Conservation (phyloP, 2,329 filamentous ascomycete genomes). For the Alternaria triticimaculans region DNA sequence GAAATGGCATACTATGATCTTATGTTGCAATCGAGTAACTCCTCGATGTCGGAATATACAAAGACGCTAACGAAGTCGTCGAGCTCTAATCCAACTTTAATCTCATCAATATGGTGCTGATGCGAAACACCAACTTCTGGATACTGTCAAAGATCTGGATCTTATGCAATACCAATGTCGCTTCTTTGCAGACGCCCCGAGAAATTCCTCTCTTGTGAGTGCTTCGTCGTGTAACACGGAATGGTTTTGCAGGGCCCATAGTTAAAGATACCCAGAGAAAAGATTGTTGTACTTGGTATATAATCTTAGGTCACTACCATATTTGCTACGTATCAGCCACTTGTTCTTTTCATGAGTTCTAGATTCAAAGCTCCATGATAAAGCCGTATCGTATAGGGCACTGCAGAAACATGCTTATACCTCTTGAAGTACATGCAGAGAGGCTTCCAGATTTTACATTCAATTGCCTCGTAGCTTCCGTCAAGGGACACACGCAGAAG, state of each 20-base stretch:
- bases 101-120: slow-evolving; percentile 54
- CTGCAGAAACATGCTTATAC: slow-evolving; percentile 47
- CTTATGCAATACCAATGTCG: background rate
- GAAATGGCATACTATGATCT: slow-evolving; percentile 37
- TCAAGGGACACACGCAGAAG: background rate
- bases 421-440: slow-evolving; percentile 12
- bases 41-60: slow-evolving; percentile 47
- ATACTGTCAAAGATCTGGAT: slow-evolving; percentile 41
- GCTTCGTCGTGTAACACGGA: slow-evolving; percentile 65
- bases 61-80: slow-evolving; percentile 59
- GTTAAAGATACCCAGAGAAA: background rate
- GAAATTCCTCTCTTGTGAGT: slow-evolving; percentile 36
- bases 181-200: slow-evolving; percentile 9
- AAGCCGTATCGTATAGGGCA: slow-evolving; percentile 69
- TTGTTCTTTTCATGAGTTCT: slow-evolving; percentile 29
- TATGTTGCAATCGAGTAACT: slow-evolving; percentile 48
- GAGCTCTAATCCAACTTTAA: slow-evolving; percentile 56
- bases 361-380: slow-evolving; percentile 67
- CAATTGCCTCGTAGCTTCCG: background rate
- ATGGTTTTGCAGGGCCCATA: slow-evolving; percentile 68
- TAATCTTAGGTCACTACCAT: background rate
- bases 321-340: background rate
- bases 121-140: slow-evolving; percentile 50
- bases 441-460: background rate
- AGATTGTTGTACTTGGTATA: background rate